Conservation (phyloP, 805 yeast genomes). For the Lachancea mirantina region DNA sequence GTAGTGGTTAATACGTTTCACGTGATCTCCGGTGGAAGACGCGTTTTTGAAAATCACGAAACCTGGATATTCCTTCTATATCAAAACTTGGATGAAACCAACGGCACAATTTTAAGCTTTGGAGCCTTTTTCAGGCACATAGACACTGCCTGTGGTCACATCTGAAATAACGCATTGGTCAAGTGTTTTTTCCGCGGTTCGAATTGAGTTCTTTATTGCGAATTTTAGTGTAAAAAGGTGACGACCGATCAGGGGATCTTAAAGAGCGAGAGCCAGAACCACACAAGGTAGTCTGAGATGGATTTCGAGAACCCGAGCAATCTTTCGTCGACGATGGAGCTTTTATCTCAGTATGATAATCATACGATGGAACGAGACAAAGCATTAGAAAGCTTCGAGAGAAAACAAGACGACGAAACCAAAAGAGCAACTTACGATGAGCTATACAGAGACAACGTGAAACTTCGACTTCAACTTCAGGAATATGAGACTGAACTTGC, state of each 20-base stretch:
- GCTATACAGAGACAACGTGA: conserved; percentile 26
- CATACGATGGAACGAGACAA: conserved; percentile 25
- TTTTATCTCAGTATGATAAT: conserved; percentile 26
- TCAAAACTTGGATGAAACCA: too few species aligned
- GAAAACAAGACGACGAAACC: conserved; percentile 10
- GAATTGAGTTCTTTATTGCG: too few species aligned
- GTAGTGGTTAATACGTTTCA: background rate
- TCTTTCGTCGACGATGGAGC: conserved; percentile 16
- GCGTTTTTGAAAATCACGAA: too few species aligned
- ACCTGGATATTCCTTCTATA: too few species aligned
- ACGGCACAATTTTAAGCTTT: too few species aligned
- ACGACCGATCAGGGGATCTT: background rate
- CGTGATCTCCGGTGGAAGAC: conserved; percentile 1
- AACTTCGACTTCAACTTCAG: conserved; percentile 20
- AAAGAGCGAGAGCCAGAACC: too few species aligned
- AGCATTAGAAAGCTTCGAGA: conserved; percentile 24
- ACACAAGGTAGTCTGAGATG: background rate
- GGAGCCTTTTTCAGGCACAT: too few species aligned
- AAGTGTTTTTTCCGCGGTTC: too few species aligned
- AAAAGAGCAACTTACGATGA: conserved; percentile 23
- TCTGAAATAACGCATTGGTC: too few species aligned
- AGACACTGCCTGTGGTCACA: too few species aligned
- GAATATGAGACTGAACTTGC: conserved; percentile 23
- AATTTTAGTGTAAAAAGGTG: background rate
- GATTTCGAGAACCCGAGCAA: background rate